Evolutionary conservation across 352 stramenopile species (phyloP).

Genomic region (Globisporangium lucens): DNA sequence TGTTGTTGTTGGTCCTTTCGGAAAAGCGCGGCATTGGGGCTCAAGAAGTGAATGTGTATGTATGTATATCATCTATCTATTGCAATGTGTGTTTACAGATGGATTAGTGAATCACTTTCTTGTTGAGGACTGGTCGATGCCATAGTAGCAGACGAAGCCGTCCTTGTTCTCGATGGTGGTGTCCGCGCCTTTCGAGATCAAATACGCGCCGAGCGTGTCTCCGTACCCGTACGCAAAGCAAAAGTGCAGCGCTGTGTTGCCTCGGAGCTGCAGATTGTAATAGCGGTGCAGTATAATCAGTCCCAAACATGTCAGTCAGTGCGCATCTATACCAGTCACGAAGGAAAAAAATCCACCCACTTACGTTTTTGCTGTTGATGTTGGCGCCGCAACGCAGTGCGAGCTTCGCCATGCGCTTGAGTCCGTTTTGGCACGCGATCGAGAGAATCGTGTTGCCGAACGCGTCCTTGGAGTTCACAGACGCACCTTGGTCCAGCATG

Average conservation of each 20-base stretch:
- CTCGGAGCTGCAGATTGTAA: slow-evolving; percentile 36
- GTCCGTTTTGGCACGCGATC: slow-evolving; percentile 89
- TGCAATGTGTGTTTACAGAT: neutral
- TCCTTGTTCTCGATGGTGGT: slow-evolving; percentile 66
- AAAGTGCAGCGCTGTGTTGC: slow-evolving; percentile 90
- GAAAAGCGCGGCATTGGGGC: neutral
- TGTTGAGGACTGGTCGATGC: slow-evolving; percentile 41
- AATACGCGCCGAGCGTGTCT: slow-evolving; percentile 83
- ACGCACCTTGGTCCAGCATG: slow-evolving; percentile 83
- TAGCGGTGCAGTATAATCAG: neutral
- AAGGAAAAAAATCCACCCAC: slow-evolving; percentile 7
- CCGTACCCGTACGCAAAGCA: slow-evolving; percentile 89
- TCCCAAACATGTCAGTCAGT: slow-evolving; percentile 1
- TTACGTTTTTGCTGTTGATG: slow-evolving; percentile 85
- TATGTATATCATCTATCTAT: neutral
- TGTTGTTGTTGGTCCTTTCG: neutral
- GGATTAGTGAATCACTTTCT: slow-evolving; percentile 19
- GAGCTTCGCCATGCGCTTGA: slow-evolving; percentile 88
- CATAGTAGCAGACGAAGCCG: slow-evolving; percentile 59
- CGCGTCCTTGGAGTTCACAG: slow-evolving; percentile 68
- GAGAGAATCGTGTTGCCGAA: slow-evolving; percentile 86
- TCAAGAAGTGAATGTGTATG: neutral
- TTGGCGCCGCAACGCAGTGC: slow-evolving; percentile 79
- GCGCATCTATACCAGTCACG: neutral
- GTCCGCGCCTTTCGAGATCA: slow-evolving; percentile 87